phyloP scores from a whole-genome alignment of 306 rosid species.

The Aeschynomene evenia region DNA sequence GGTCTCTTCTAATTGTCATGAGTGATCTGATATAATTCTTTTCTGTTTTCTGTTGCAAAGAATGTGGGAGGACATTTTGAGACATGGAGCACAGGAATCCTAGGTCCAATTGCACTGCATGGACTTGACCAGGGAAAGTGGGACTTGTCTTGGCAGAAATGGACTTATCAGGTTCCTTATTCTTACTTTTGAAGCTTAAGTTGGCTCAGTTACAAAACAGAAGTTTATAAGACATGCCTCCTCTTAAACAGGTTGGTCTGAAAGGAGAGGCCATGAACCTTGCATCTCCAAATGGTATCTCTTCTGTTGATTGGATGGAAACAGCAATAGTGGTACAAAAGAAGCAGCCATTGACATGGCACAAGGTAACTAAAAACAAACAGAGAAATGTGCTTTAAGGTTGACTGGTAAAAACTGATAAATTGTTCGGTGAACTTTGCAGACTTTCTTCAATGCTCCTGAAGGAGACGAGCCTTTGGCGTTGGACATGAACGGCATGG shows the following conservation, averaged over 20 bases:
- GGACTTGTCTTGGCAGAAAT: conserved; percentile 93
- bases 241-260: conserved; percentile 72
- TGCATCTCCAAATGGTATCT: conserved; percentile 64
- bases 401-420: conserved; percentile 1
- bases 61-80: conserved; percentile 96
- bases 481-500: conserved; percentile 94
- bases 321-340: conserved; percentile 62
- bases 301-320: conserved; percentile 85
- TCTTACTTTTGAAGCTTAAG: conserved; percentile 25
- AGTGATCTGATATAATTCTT: conserved; percentile 12
- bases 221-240: conserved; percentile 7
- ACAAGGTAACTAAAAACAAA: conserved; percentile 62
- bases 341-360: conserved; percentile 94
- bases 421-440: conserved; percentile 35
- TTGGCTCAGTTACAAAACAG: not conserved
- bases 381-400: conserved; percentile 15
- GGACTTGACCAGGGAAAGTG: conserved; percentile 89
- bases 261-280: conserved; percentile 97
- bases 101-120: conserved; percentile 92
- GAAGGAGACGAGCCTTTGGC: conserved; percentile 92
- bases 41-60: conserved; percentile 42
- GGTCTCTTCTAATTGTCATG: not conserved
- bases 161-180: conserved; percentile 86
- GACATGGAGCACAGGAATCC: conserved; percentile 95
- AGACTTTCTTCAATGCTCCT: conserved; percentile 80